Percentiles rank a stretch among this genome's conserved stretches.
Evolutionary conservation across 2,329 filamentous ascomycete species (phyloP).

Genomic region (Colletotrichum limetticola): DNA sequence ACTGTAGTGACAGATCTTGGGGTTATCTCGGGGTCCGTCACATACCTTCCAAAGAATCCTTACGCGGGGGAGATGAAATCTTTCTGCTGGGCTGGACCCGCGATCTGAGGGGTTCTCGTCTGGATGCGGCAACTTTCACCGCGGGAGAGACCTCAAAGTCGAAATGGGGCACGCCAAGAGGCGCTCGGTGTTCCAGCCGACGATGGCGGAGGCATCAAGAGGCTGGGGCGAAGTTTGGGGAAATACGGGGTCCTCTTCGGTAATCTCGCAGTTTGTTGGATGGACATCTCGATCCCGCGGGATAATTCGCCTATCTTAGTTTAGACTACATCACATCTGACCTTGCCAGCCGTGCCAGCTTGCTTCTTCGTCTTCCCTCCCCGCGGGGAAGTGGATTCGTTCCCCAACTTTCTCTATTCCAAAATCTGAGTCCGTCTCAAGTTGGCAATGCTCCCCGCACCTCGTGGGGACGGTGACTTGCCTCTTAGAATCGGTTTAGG

Average conservation of each 20-base stretch:
- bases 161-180: neutral
- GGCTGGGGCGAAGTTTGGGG: conserved; percentile 3
- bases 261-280: neutral
- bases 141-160: neutral
- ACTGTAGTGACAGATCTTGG: conserved; percentile 8
- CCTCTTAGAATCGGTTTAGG: neutral
- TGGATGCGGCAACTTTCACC: neutral
- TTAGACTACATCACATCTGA: neutral
- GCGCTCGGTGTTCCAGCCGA: conserved; percentile 13
- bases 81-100: neutral
- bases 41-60: neutral
- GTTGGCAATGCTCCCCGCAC: neutral
- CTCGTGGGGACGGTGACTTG: neutral
- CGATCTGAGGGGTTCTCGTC: neutral
- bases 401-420: conserved; percentile 5
- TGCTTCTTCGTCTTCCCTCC: neutral
- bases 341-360: no score
- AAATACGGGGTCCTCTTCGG: neutral
- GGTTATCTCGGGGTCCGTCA: conserved; percentile 22
- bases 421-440: neutral
- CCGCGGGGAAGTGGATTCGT: conserved; percentile 31
- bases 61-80: neutral
- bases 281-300: conserved; percentile 17
- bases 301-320: conserved; percentile 21
- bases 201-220: conserved; percentile 6